Evolutionary conservation across 108 stramenopile species (phyloP), one percentile per base, ranked within the genome.

Genomic region (Stephanodiscus triporus): DNA sequence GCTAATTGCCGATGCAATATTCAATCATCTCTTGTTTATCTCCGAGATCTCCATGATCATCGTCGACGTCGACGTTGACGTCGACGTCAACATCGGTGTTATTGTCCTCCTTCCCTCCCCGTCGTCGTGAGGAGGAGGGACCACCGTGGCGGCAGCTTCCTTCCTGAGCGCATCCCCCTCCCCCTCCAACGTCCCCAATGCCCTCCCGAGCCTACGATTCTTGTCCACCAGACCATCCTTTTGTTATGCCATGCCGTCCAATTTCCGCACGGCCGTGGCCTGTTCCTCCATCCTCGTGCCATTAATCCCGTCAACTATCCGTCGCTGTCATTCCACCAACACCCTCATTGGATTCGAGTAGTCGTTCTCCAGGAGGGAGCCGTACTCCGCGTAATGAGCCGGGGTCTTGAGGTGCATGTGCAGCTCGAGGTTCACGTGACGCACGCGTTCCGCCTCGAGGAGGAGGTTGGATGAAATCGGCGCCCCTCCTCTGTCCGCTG

Each of bases 271-370:
- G 24, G 43, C 32, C 10, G 54, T 37, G 22, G 77, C 48, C 57
- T 87, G 79, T 57, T 92, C 76, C 57, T 87, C 78, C 80, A 88
- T 87, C 19, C 91, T 67, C 43, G 76, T 63, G 22, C 80, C 86
- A 63, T 92, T 89, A 30, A 90, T 81, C 60, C 85, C 84, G 73
- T 90, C 91, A 0, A 90, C 89, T 24, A 67, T 55, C 47, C 82
- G 59, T 2, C 81, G 58, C 34, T 89, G 87, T 22, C 55, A 26
- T 34, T 88, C 68, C 30, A 89, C 49, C 48, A 72, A 22, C 26
- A 62, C 11, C 17, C 48, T 29, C 36, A 54, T 56, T 20, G 83
- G 76, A 43, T 11, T 70, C 19, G 53, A 42, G 61, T 66, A 71
- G 24, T 45, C 40, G 34, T 59, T 56, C 53, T 88, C 72, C 19